phyloP scores from a whole-genome alignment of 768 basidiomycete species.

The Auricularia sp. region DNA sequence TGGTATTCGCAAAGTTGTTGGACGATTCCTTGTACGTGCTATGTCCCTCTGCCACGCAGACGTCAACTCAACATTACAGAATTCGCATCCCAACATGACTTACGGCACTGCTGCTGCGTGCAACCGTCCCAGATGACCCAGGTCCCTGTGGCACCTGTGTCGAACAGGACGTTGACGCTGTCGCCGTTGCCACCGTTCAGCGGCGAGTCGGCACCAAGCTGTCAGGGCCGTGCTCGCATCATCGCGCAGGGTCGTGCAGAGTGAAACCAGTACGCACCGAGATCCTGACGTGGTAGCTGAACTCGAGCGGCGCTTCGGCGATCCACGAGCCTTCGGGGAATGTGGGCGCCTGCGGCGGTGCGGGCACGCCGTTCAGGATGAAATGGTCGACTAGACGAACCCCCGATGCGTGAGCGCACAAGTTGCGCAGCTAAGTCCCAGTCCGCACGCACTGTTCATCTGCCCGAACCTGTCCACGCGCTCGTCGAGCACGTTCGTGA shows the following conservation, averaged over 20 bases:
- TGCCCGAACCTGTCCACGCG: not conserved
- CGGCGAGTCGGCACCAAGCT: slow-evolving; percentile 2
- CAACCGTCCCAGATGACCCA: slow-evolving; percentile 8
- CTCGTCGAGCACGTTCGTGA: slow-evolving; percentile 5
- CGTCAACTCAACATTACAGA: not conserved
- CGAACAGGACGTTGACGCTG: not conserved
- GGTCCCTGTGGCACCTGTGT: not conserved
- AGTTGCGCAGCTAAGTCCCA: not conserved
- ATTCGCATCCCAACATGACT: not conserved
- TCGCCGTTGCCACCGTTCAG: not conserved
- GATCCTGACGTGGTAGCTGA: slow-evolving; percentile 6
- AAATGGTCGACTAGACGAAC: not conserved
- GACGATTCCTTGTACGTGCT: not conserved
- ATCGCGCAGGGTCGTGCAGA: not conserved
- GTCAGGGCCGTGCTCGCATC: not conserved
- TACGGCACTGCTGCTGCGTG: not conserved
- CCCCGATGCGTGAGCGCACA: not conserved
- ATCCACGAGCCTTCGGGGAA: not conserved
- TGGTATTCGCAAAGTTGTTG: not conserved
- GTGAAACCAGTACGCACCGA: not conserved
- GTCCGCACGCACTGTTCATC: not conserved
- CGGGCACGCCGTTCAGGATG: not conserved
- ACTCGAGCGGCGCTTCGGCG: slow-evolving; percentile 1
- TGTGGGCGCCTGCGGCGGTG: not conserved
- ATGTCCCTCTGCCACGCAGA: not conserved